phyloP scores from a whole-genome alignment of 805 yeast genomes.

The Torulaspora microellipsoides region DNA sequence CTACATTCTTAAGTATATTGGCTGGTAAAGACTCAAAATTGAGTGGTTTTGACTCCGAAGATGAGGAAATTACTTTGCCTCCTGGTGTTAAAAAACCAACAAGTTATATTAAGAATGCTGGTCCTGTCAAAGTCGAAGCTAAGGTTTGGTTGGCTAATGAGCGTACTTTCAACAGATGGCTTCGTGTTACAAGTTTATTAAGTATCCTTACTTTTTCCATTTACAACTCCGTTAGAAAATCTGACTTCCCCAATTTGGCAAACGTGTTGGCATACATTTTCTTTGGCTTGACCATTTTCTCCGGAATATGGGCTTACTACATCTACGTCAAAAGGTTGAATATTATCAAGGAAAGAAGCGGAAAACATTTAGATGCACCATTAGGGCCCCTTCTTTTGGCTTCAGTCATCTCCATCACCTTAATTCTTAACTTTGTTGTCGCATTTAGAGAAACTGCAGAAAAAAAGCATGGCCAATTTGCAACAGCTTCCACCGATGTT shows the following conservation, averaged over 20 bases:
- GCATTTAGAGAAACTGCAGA: slow-evolving; percentile 47
- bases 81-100: slow-evolving; percentile 85
- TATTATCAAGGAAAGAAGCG: slow-evolving; percentile 75
- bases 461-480: slow-evolving; percentile 8
- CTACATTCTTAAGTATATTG: slow-evolving; percentile 36
- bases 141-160: slow-evolving; percentile 99
- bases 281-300: slow-evolving; percentile 74
- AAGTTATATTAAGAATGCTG: slow-evolving; percentile 74
- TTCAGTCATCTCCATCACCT: slow-evolving; percentile 57
- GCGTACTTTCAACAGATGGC: slow-evolving; percentile 94
- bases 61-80: slow-evolving; percentile 80
- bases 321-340: slow-evolving; percentile 67
- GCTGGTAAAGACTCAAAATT: slow-evolving; percentile 41
- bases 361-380: slow-evolving; percentile 83
- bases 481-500: slow-evolving; percentile 18
- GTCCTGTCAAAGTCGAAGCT: slow-evolving; percentile 92
- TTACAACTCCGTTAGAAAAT: slow-evolving; percentile 64
- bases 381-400: slow-evolving; percentile 84
- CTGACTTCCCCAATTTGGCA: slow-evolving; percentile 63
- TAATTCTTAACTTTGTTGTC: slow-evolving; percentile 66
- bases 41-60: slow-evolving; percentile 73
- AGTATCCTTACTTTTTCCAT: slow-evolving; percentile 82
- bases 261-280: slow-evolving; percentile 69
- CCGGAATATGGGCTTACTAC: slow-evolving; percentile 85
- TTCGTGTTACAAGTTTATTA: slow-evolving; percentile 79